Evolutionary conservation across 2,329 filamentous ascomycete genomes (phyloP), one percentile per base, ranked within the genome.

Genomic region (Pseudovirgaria hyperparasitica): DNA sequence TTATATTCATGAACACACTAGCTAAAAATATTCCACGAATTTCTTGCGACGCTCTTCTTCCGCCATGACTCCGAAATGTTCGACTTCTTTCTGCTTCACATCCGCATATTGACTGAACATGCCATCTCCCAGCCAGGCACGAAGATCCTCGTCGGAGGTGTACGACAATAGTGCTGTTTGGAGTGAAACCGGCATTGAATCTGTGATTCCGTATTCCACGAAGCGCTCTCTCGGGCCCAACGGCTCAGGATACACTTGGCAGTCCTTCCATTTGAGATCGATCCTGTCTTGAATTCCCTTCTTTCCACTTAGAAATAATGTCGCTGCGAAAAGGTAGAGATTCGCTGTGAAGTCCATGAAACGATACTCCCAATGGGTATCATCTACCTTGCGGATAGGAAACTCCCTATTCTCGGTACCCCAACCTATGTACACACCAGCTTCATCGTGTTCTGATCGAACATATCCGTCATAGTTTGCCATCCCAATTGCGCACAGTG

Each of bases 321-420:
- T 12, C 8, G 22, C 20, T 9, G 12, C 19, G 16, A 16, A 9
- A 9, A 29, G 18, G 12, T 29, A 31, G 10, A 24, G 4, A 20
- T 31, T 29, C 5, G 26, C 20, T 10, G 26, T 31, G 9, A n/a
- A 8, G 16, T 31, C 29, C 12, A 31, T 9, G 7, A 29, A 29
- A 2, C 29, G 20, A 9, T 28, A 12, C 16, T 31, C 29, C 29
- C 29, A 31, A 10, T 20, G 26, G n/a, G 12, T 19, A 6, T 17
- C 7, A 5, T 8, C 19, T 9, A 31, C 16, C 26, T 29, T 28
- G 9, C 29, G 26, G 9, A 31, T 12, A 7, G 29, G 29, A 7
- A 31, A 14, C 16, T 31, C 26, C 3, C 29, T 12, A 19, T 29
- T 29, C 21, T 29, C 19, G 9, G 29, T 31, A 11, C 29, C 29